These are phyloP conservation scores for Schizophyllum commune DNA, from an alignment of 1,284 basidiomycete genomes.

Conservation along the genomic window DNA sequence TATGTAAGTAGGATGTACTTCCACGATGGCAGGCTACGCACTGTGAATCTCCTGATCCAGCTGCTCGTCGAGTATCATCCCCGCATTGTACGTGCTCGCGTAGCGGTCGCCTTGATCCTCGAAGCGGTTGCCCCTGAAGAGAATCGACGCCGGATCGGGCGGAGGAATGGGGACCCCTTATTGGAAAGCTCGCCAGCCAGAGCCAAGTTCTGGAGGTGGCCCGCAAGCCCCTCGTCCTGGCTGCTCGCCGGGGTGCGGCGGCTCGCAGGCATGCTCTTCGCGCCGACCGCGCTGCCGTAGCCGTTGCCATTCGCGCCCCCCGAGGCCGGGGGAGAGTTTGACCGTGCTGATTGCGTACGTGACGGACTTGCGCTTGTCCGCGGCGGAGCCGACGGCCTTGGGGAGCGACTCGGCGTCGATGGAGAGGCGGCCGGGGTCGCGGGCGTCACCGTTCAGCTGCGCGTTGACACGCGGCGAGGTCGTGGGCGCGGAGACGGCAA, in stretches of 20 bases:
- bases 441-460: slow-evolving; percentile 44
- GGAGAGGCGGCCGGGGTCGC: slow-evolving; percentile 35
- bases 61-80: slow-evolving; percentile 86
- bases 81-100: slow-evolving; percentile 63
- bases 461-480: slow-evolving; percentile 70
- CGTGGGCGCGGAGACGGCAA: slow-evolving; percentile 76
- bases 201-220: slow-evolving; percentile 61
- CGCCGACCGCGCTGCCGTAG: slow-evolving; percentile 59
- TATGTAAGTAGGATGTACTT: not conserved
- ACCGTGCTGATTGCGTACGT: slow-evolving; percentile 67
- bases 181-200: slow-evolving; percentile 52
- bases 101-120: slow-evolving; percentile 71
- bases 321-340: slow-evolving; percentile 59
- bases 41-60: slow-evolving; percentile 88
- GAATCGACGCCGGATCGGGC: slow-evolving; percentile 7
- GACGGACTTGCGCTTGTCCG: slow-evolving; percentile 78
- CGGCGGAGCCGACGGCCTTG: slow-evolving; percentile 55
- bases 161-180: slow-evolving; percentile 36
- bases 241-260: slow-evolving; percentile 75
- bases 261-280: slow-evolving; percentile 85
- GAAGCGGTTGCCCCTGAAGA: slow-evolving; percentile 79
- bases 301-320: slow-evolving; percentile 32
- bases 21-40: slow-evolving; percentile 32
- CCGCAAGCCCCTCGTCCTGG: slow-evolving; percentile 72
- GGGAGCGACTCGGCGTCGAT: slow-evolving; percentile 53